A percentile compares a stretch with the other conserved stretches of the same genome.
These are phyloP conservation scores for Paracorniculantispora psalliotae DNA, from an alignment of 2,329 filamentous ascomycete species.

Conservation along the genomic window DNA sequence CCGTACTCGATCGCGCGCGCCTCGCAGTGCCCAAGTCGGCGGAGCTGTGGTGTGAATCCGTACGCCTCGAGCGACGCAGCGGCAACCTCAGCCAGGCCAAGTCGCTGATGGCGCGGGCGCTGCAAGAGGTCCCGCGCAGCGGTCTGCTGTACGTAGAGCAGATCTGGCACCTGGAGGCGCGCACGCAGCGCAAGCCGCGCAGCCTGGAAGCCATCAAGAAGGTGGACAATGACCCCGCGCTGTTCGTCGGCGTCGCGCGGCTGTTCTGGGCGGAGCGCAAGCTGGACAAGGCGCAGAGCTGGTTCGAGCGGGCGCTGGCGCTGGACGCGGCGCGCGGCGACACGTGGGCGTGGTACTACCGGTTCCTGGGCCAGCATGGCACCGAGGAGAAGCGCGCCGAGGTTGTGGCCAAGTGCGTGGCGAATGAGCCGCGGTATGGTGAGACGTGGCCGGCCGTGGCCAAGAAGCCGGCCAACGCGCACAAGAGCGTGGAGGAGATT, in stretches of 20 bases:
- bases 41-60: constrained; percentile 87
- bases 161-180: constrained; percentile 88
- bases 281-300: constrained; percentile 88
- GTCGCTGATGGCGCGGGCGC: constrained; percentile 85
- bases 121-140: constrained; percentile 84
- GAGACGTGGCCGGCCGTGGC: constrained; percentile 84
- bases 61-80: constrained; percentile 84
- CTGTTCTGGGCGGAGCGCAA: constrained; percentile 95
- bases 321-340: constrained; percentile 84
- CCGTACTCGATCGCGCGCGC: constrained; percentile 85
- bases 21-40: constrained; percentile 81
- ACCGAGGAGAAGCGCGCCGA: constrained; percentile 89
- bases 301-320: constrained; percentile 95
- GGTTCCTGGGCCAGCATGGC: constrained; percentile 87
- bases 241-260: constrained; percentile 87
- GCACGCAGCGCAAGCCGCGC: constrained; percentile 87
- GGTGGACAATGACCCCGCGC: constrained; percentile 82
- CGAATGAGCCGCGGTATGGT: constrained; percentile 85
- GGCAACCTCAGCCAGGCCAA: constrained; percentile 81
- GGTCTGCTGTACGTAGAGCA: constrained; percentile 90
- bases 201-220: constrained; percentile 95
- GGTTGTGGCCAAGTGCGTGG: constrained; percentile 72
- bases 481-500: constrained; percentile 72
- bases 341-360: constrained; percentile 97
- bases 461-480: constrained; percentile 80